Evolutionary conservation across 1,139 yeast genomes (phyloP).

Genomic region (Saccharomyces hybrid): DNA sequence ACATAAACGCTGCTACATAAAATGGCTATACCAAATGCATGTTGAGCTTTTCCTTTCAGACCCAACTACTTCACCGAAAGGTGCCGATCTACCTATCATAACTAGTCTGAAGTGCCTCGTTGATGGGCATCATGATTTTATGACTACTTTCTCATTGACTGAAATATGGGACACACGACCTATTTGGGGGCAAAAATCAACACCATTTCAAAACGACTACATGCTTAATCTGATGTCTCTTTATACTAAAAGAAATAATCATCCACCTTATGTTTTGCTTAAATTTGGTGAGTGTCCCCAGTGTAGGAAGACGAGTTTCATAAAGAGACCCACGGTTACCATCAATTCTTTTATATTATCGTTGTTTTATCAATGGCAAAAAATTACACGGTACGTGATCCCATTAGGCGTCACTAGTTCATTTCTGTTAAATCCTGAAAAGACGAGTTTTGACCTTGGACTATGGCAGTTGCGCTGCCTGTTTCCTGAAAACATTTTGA

Average conservation of each 20-base stretch:
- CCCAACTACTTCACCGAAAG: not conserved
- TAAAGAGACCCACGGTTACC: not conserved
- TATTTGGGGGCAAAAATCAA: conserved; percentile 10
- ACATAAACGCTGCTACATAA: conserved; percentile 17
- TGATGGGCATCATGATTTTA: not conserved
- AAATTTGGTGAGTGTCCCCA: conserved; percentile 5
- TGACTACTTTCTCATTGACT: not conserved
- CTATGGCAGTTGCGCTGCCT: conserved; percentile 16
- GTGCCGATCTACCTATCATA: not conserved
- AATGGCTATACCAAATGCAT: conserved; percentile 12
- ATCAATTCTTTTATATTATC: conserved; percentile 1
- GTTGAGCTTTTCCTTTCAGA: conserved; percentile 3
- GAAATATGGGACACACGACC: conserved; percentile 4
- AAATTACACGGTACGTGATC: conserved; percentile 2
- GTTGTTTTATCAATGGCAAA: conserved; percentile 5
- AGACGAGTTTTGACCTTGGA: conserved; percentile 11
- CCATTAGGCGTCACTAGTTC: conserved; percentile 6
- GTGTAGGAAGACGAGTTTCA: not conserved
- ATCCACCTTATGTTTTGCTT: not conserved
- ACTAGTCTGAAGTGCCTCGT: not conserved
- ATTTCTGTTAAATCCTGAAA: conserved; percentile 9
- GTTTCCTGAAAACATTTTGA: conserved; percentile 31
- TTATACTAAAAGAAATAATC: not conserved
- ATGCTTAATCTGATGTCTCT: not conserved
- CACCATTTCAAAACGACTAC: conserved; percentile 2